These are phyloP conservation scores for Kazachstania sp. DNA, from an alignment of 1,139 yeast genomes.

Conservation along the genomic window DNA sequence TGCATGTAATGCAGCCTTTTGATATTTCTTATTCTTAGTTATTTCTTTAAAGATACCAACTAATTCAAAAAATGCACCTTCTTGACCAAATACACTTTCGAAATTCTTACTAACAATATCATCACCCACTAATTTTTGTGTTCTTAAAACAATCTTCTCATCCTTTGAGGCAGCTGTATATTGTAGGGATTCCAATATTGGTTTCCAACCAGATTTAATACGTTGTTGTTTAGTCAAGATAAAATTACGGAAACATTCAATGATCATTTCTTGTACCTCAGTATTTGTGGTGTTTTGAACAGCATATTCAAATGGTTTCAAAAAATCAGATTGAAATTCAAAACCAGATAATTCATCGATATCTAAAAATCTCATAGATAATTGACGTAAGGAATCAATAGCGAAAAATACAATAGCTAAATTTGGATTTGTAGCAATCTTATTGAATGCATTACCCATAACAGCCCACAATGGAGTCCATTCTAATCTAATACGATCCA, in stretches of 20 bases:
- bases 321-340: slow-evolving; percentile 89
- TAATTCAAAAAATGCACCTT: slow-evolving; percentile 63
- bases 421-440: slow-evolving; percentile 72
- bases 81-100: slow-evolving; percentile 56
- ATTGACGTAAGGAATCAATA: slow-evolving; percentile 84
- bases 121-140: slow-evolving; percentile 51
- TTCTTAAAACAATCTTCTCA: slow-evolving; percentile 53
- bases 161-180: slow-evolving; percentile 32
- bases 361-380: slow-evolving; percentile 85
- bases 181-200: slow-evolving; percentile 68
- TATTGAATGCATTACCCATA: slow-evolving; percentile 84
- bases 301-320: slow-evolving; percentile 82
- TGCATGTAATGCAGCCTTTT: slow-evolving; percentile 70
- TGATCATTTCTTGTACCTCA: slow-evolving; percentile 79
- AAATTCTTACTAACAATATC: slow-evolving; percentile 56
- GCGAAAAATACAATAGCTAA: slow-evolving; percentile 80
- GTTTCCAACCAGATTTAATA: slow-evolving; percentile 91
- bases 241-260: slow-evolving; percentile 85
- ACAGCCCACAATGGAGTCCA: slow-evolving; percentile 96
- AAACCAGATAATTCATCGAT: slow-evolving; percentile 92
- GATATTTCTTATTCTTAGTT: slow-evolving; percentile 78
- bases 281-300: slow-evolving; percentile 56
- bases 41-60: slow-evolving; percentile 72
- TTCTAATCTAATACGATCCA: slow-evolving; percentile 92
- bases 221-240: slow-evolving; percentile 63